Conservation (phyloP, 305 asterid genomes). For the Fraxinus paxiana region DNA sequence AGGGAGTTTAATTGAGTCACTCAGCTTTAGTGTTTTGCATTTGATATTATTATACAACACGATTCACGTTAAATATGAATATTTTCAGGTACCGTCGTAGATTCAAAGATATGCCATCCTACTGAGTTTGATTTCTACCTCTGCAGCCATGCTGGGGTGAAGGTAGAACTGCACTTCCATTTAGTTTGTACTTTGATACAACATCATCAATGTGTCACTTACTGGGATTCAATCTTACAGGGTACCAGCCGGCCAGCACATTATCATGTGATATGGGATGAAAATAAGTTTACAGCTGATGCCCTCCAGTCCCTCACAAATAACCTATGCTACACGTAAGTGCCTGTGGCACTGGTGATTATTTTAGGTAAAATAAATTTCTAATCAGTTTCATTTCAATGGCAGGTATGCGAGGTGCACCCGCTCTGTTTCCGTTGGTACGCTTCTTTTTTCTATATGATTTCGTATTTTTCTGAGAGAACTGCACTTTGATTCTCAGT, state of each 20-base stretch:
- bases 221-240: constrained; percentile 26
- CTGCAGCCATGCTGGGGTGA: constrained; percentile 97
- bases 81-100: constrained; percentile 77
- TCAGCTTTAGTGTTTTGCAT: not conserved
- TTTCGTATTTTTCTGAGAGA: not conserved
- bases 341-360: not conserved
- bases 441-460: constrained; percentile 2
- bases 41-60: not conserved
- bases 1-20: not conserved
- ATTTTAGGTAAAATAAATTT: not conserved
- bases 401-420: constrained; percentile 93
- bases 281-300: constrained; percentile 75
- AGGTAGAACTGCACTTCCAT: constrained; percentile 36
- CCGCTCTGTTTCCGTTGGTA: constrained; percentile 94
- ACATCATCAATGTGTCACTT: not conserved
- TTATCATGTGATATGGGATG: constrained; percentile 89
- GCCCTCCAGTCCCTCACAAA: constrained; percentile 73
- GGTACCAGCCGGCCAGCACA: constrained; percentile 95
- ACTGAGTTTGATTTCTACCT: constrained; percentile 92
- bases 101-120: constrained; percentile 90
- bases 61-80: not conserved
- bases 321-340: constrained; percentile 88
- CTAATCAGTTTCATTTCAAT: constrained; percentile 7
- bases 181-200: not conserved
- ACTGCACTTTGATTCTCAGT: not conserved